Base-by-base conservation (phyloP, 2,329 filamentous ascomycete species). In the Alternaria sp. region DNA sequence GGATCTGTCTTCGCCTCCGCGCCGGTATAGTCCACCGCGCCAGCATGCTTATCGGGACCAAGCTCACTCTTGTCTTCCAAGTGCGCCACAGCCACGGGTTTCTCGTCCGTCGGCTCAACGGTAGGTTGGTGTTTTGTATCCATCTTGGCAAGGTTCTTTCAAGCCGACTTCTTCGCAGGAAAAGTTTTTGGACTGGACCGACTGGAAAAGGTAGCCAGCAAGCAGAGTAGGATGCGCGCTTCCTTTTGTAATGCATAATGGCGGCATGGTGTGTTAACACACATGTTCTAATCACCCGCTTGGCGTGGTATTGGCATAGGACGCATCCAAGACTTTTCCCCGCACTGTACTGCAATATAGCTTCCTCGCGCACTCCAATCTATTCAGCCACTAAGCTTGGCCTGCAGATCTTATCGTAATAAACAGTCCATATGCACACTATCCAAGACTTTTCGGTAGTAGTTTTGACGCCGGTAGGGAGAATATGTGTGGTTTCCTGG, bases 1-100 rank as follows among this genome's bases (percentile, higher is more conserved):
- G 72, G 72, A 59, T 74, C 71, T 11, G 72, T 72, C 64, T 77
- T 77, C 28, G 66, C 69, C 32, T 72, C 65, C 12, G 72, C 73
- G 7, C 75, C 74, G 1, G 75, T 69, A 30, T 73, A 75, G 28
- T 77, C 74, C 2, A 49, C 70, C 38, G 26, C 52, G 3, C 43
- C 56, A 32, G 55, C 56, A 55, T 59, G 61, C 62, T 70, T 72
- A 41, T 62, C 61, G 38, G 58, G 49, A 20, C 62, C 59, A 43
- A 66, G 48, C 41, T 66, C 65, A 4, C 54, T 48, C 54, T 72
- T 69, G 51, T 71, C 70, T 12, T 71, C 70, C 43, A 59, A 61
- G 28, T 57, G 59, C 36, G 61, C 44, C 46, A 59, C 32, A 30
- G 49, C 42, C 2, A 55, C 18, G 5, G 54, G 53, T 39, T 70